Evolutionary conservation across 2,329 filamentous ascomycete species (phyloP).

Genomic region (Boeremia exigua): DNA sequence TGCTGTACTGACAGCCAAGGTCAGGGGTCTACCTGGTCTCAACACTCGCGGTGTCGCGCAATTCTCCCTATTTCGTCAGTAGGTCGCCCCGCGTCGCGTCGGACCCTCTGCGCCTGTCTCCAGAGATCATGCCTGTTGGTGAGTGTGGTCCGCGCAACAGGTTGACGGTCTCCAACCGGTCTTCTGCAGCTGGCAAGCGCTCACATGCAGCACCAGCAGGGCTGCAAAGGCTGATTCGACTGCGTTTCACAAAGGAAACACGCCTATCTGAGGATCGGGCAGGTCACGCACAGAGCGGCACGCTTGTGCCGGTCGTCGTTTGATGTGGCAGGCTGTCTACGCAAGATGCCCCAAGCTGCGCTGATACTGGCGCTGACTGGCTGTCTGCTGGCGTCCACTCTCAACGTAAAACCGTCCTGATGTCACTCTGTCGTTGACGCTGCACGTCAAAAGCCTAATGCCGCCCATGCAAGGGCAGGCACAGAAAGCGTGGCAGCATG

Average conservation of each 20-base stretch:
- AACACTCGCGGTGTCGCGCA: not conserved
- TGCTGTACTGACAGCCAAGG: not conserved
- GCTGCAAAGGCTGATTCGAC: too few relatives aligned
- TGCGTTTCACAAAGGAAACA: too few relatives aligned
- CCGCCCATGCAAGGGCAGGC: constrained; percentile 2
- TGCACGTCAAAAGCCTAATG: not conserved
- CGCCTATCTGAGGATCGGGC: too few relatives aligned
- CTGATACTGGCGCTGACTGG: not conserved
- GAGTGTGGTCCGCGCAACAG: not conserved
- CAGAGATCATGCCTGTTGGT: constrained; percentile 1
- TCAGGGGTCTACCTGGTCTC: not conserved
- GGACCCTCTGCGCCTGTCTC: not conserved
- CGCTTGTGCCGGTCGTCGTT: too few relatives aligned
- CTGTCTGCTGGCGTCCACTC: not conserved
- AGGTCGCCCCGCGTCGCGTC: not conserved
- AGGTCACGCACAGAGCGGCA: too few relatives aligned
- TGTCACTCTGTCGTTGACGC: not conserved
- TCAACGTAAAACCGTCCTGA: not conserved
- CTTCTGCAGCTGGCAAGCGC: not conserved
- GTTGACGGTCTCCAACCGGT: not conserved
- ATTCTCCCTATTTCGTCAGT: not conserved
- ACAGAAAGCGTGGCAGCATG: constrained; percentile 9
- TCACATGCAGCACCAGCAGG: not conserved
- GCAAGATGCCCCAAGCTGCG: not conserved
- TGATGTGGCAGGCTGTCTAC: too few relatives aligned